phyloP scores from a whole-genome alignment of 176 grass and related monocot species.

The Eleusine indica region DNA sequence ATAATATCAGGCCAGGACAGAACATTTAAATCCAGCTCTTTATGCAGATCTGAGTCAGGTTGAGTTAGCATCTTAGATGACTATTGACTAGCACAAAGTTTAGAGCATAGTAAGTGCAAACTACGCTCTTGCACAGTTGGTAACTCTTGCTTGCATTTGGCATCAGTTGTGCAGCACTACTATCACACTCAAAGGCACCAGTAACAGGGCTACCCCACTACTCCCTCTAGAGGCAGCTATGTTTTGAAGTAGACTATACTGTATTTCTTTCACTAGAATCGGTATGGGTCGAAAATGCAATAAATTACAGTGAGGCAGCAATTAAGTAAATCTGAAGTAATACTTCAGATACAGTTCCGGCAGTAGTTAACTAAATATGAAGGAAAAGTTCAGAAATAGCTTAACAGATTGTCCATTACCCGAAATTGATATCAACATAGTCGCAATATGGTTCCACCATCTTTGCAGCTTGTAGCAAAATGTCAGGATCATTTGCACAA shows the following conservation, averaged over 20 bases:
- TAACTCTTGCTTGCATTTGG: too few relatives aligned
- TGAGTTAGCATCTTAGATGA: background rate
- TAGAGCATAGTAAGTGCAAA: background rate
- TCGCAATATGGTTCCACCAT: conserved; percentile 81
- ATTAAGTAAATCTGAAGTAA: too few relatives aligned
- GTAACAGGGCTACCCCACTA: too few relatives aligned
- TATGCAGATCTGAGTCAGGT: conserved; percentile 12
- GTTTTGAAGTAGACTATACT: too few relatives aligned
- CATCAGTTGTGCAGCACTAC: too few relatives aligned
- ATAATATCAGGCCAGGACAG: background rate
- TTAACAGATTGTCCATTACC: conserved; percentile 51
- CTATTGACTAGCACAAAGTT: background rate
- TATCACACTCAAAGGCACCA: too few relatives aligned
- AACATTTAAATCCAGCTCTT: background rate
- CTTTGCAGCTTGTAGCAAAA: conserved; percentile 91
- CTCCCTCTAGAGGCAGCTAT: too few relatives aligned
- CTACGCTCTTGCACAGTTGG: too few relatives aligned
- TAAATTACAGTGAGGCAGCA: background rate
- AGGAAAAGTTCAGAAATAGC: background rate
- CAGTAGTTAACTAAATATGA: conserved; percentile 1
- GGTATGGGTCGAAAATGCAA: too few relatives aligned
- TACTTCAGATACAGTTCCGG: background rate
- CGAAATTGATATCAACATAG: conserved; percentile 97
- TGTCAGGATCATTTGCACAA: conserved; percentile 94
- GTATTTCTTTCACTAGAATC: too few relatives aligned